Evolutionary conservation across 352 stramenopile species (phyloP).

Genomic region (Phytophthora idaei): DNA sequence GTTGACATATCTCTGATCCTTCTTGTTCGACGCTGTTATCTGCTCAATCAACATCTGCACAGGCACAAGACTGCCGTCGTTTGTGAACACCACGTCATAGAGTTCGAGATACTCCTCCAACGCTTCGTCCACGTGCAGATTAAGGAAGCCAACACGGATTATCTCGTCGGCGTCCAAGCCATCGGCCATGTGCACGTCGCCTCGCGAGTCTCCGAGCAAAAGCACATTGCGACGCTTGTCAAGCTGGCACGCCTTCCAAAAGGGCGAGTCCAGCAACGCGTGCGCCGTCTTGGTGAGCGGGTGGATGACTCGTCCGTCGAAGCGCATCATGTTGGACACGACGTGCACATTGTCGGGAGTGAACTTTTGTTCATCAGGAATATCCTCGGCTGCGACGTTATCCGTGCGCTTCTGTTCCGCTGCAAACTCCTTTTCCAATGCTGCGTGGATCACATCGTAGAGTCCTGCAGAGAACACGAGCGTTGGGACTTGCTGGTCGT

Average conservation of each 20-base stretch:
- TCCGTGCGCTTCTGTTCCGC: constrained; percentile 18
- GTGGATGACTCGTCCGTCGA: constrained; percentile 69
- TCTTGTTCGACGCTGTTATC: constrained; percentile 27
- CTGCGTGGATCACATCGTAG: constrained; percentile 59
- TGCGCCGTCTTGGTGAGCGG: constrained; percentile 79
- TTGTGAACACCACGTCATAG: constrained; percentile 71
- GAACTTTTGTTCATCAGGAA: constrained; percentile 7
- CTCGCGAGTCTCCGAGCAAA: constrained; percentile 66
- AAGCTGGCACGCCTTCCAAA: constrained; percentile 54
- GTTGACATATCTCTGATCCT: constrained; percentile 4
- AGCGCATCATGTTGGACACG: constrained; percentile 82
- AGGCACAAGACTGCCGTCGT: constrained; percentile 59
- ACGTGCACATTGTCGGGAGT: constrained; percentile 65
- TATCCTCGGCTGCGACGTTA: background rate
- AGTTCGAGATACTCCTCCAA: constrained; percentile 67
- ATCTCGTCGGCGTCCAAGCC: constrained; percentile 63
- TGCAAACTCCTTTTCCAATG: constrained; percentile 53
- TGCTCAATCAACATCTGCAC: constrained; percentile 57
- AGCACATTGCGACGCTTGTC: constrained; percentile 69
- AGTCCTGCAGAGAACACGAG: constrained; percentile 66
- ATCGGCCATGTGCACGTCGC: constrained; percentile 62
- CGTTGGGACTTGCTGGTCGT: constrained; percentile 45
- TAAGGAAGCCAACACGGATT: constrained; percentile 70
- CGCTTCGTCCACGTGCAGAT: constrained; percentile 62
- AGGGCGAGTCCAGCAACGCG: constrained; percentile 59